These are phyloP conservation scores for Lathyrus sativus DNA, from an alignment of 306 rosid species.

Conservation along the genomic window DNA sequence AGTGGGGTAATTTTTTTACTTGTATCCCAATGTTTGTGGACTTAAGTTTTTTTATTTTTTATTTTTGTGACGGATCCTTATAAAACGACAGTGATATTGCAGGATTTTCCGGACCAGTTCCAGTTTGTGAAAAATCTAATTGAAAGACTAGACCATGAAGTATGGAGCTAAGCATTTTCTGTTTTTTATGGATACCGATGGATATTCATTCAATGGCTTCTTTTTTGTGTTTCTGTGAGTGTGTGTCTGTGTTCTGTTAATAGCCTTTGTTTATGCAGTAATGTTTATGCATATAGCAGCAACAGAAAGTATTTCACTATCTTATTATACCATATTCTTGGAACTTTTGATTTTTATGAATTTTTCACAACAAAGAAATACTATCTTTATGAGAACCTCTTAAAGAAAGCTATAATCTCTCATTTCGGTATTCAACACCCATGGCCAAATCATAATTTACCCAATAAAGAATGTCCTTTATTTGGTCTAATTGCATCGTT, in stretches of 20 bases:
- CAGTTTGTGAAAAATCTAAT: conserved; percentile 65
- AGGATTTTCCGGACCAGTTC: conserved; percentile 78
- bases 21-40: conserved; percentile 8
- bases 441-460: conserved; percentile 2
- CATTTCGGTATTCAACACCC: conserved; percentile 1
- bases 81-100: conserved; percentile 44
- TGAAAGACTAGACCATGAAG: conserved; percentile 76
- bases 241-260: background rate
- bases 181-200: conserved; percentile 28
- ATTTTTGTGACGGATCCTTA: background rate
- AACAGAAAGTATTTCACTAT: background rate
- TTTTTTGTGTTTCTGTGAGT: background rate
- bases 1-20: conserved; percentile 50
- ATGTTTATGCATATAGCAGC: conserved; percentile 10
- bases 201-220: conserved; percentile 4
- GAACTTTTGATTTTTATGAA: conserved; percentile 23
- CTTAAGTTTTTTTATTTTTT: background rate
- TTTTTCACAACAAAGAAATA: conserved; percentile 30
- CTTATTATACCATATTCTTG: conserved; percentile 9
- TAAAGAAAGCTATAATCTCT: conserved; percentile 1
- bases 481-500: conserved; percentile 12
- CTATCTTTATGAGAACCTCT: background rate
- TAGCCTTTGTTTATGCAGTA: conserved; percentile 20
- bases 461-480: background rate
- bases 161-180: conserved; percentile 54